Evolutionary conservation across 2,329 filamentous ascomycete genomes (phyloP), one percentile per base, ranked within the genome.

Genomic region (Hypoxylon sp.): DNA sequence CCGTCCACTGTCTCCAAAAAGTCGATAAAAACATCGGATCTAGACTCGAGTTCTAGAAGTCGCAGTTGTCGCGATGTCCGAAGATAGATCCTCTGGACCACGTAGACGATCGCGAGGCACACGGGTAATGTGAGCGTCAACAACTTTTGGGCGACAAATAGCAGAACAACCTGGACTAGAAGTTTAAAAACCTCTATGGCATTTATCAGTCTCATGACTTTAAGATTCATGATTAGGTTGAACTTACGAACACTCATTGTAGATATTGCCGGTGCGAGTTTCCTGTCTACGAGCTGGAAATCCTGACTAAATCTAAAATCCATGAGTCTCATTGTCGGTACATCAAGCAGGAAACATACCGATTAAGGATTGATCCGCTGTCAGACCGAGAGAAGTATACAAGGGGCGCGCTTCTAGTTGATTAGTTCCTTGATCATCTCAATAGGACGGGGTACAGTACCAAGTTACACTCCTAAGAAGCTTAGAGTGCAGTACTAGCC

Each of bases 31-130:
- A 89, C 77, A 0, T 82, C 83, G 0, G 86, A 81, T 52, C 84
- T 84, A 0, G 85, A 82, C 69, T 89, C 86, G 0, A 89, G 79
- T 53, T 89, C 87, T 29, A 89, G 74, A 11, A 86, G 81, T 39
- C 86, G 84, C 2, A 90, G 77, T 70, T 89, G 87, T 0, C 87
- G 82, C 0, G 87, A 88, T 0, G 87, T 88, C 5, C 83, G 81
- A 0, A 90, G 79, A 66, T 88, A 88, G 26, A 84, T 74, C 50
- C 81, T 85, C 65, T 87, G 85, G 2, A 87, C 78, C 0, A 79
- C 44, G 60, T 84, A 87, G 1, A 86, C 74, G 0, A 82, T 69
- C 2, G 75, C 66, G 5, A 82, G 61, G 3, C 83, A 80, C 3
- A 83, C 62, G 0, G 87, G 86, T n/a, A 88, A 78, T 0, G 80